A percentile compares a stretch with the other conserved stretches of the same genome.
Conservation (phyloP, 768 basidiomycete genomes). For the Tulasnella calospora region DNA sequence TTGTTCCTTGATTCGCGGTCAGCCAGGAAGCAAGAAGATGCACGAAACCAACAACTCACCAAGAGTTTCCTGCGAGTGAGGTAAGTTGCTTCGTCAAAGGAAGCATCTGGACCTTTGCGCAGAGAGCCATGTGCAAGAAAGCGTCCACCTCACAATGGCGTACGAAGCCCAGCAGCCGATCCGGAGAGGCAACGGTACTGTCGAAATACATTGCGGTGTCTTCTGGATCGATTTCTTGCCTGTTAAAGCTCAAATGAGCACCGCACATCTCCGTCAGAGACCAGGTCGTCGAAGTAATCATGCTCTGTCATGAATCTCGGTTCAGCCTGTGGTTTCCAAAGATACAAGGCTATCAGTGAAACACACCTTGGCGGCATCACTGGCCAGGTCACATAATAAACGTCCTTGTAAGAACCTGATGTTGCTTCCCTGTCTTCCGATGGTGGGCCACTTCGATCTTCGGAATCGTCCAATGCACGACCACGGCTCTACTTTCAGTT, state of each 20-base stretch:
- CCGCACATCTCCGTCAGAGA: constrained; percentile 95
- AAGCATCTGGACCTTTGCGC: constrained; percentile 86
- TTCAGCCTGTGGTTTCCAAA: not conserved
- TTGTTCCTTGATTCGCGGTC: constrained; percentile 66
- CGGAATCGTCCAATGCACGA: constrained; percentile 89
- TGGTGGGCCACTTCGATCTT: constrained; percentile 71
- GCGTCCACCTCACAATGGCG: constrained; percentile 93
- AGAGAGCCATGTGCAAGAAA: constrained; percentile 96
- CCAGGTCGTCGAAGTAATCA: constrained; percentile 98
- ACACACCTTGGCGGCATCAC: constrained; percentile 85
- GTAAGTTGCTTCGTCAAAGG: constrained; percentile 91
- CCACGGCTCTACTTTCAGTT: constrained; percentile 89
- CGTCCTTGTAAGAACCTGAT: constrained; percentile 78
- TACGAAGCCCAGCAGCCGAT: constrained; percentile 78
- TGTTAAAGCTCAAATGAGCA: constrained; percentile 75
- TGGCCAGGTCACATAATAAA: constrained; percentile 85
- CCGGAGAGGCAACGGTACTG: constrained; percentile 67
- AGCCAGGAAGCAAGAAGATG: not conserved
- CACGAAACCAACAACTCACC: constrained; percentile 48
- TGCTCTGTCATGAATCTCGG: constrained; percentile 52
- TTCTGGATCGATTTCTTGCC: constrained; percentile 94
- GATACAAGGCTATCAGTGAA: not conserved
- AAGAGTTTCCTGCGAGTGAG: constrained; percentile 92
- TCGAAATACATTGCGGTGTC: constrained; percentile 91
- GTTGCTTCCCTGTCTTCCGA: constrained; percentile 80